A percentile compares a stretch with the other conserved stretches of the same genome.
Conservation (phyloP, 257 asterid species). For the Knoxia roxburghii region DNA sequence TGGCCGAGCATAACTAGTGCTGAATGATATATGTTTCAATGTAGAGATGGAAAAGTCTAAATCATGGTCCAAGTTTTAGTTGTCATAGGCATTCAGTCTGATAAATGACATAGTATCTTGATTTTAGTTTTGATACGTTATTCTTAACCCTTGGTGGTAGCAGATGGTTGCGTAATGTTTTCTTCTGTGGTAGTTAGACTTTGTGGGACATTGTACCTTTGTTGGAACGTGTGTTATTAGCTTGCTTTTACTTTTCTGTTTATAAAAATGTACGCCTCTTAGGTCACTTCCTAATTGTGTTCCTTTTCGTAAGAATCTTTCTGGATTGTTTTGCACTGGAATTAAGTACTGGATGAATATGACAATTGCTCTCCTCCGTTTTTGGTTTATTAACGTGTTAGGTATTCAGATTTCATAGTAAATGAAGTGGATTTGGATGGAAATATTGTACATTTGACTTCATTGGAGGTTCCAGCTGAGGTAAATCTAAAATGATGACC, state of each 20-base stretch:
- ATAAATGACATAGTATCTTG: neutral
- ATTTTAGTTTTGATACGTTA: too few species aligned
- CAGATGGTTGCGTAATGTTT: neutral
- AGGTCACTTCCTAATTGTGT: neutral
- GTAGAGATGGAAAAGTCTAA: neutral
- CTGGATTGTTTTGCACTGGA: neutral
- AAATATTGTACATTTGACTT: slow-evolving; percentile 67
- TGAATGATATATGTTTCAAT: neutral
- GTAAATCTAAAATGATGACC: slow-evolving; percentile 33
- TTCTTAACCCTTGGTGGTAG: neutral
- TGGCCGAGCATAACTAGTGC: neutral
- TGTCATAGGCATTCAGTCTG: neutral
- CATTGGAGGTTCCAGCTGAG: slow-evolving; percentile 68
- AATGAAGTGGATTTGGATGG: slow-evolving; percentile 92
- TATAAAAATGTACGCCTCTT: neutral
- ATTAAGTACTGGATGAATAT: neutral
- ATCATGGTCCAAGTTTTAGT: neutral
- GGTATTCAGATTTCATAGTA: slow-evolving; percentile 94
- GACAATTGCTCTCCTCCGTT: slow-evolving; percentile 1
- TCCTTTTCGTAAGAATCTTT: neutral
- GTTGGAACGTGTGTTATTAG: neutral
- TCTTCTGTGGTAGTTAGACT: neutral
- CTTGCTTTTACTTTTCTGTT: neutral
- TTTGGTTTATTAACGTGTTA: slow-evolving; percentile 23
- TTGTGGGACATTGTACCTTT: neutral